Percentiles rank a stretch among this genome's conserved stretches.
phyloP scores from a whole-genome alignment of 441 rosid species.

The Biscutella laevigata region DNA sequence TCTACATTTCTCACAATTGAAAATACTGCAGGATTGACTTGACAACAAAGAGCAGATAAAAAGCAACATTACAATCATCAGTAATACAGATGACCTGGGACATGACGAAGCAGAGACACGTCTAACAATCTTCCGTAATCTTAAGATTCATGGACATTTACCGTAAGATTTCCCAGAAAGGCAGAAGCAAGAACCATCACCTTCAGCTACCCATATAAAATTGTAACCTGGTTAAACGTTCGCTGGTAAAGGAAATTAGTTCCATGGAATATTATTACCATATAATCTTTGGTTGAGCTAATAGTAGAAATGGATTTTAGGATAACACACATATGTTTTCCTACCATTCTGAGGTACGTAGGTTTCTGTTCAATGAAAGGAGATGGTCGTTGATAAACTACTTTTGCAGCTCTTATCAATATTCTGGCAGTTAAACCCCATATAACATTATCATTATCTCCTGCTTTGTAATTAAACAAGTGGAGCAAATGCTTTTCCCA shows the following conservation, averaged over 20 bases:
- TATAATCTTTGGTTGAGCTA: neutral
- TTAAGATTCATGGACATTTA: neutral
- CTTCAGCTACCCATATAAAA: conserved; percentile 2
- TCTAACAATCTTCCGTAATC: neutral
- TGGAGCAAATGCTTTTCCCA: conserved; percentile 67
- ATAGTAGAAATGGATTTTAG: neutral
- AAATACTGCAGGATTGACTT: neutral
- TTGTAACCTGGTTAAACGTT: conserved; percentile 5
- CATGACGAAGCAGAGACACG: neutral
- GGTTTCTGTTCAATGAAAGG: conserved; percentile 54
- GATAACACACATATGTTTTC: neutral
- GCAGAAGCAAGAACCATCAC: neutral
- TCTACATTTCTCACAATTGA: neutral
- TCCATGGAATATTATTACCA: neutral
- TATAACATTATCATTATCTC: conserved; percentile 42
- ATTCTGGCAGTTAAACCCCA: conserved; percentile 91
- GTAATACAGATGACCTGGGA: conserved; percentile 14
- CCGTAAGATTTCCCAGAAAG: neutral
- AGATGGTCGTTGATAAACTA: conserved; percentile 53
- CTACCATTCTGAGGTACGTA: conserved; percentile 33
- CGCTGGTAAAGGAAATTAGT: conserved; percentile 6
- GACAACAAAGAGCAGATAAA: neutral
- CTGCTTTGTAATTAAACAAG: conserved; percentile 50
- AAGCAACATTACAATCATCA: neutral
- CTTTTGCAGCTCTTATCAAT: conserved; percentile 70